Conservation (phyloP, 208 protist genomes). For the Trypanosoma caninum region DNA sequence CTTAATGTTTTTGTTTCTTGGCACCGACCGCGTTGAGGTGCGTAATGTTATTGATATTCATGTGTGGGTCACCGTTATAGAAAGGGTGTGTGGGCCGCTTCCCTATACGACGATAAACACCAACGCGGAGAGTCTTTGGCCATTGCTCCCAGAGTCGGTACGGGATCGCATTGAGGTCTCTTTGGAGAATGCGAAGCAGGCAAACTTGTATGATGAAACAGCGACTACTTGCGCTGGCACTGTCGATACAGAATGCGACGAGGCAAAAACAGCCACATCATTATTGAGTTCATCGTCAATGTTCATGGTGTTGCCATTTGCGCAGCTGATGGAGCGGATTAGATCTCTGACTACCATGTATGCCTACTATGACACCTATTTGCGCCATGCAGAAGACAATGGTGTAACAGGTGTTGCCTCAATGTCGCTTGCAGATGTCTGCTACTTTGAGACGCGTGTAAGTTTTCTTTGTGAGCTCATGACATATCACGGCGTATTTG, state of each 20-base stretch:
- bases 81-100: slow-evolving; percentile 4
- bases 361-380: slow-evolving; percentile 16
- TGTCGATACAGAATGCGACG: too few relatives aligned
- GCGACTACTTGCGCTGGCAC: too few relatives aligned
- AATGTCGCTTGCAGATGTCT: slow-evolving; percentile 24
- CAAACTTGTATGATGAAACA: background rate
- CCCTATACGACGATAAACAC: background rate
- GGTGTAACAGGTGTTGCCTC: background rate
- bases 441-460: slow-evolving; percentile 44
- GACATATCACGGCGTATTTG: slow-evolving; percentile 70
- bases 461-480: slow-evolving; percentile 68
- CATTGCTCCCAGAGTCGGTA: slow-evolving; percentile 2
- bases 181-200: slow-evolving; percentile 6
- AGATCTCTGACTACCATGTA: slow-evolving; percentile 2
- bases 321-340: slow-evolving; percentile 6
- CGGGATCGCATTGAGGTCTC: slow-evolving; percentile 5
- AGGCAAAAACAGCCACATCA: background rate
- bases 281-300: background rate
- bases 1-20: slow-evolving; percentile 68
- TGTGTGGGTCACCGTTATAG: slow-evolving; percentile 35
- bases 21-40: slow-evolving; percentile 66
- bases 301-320: background rate
- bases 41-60: slow-evolving; percentile 55
- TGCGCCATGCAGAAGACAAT: slow-evolving; percentile 2
- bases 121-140: slow-evolving; percentile 1